Base-by-base conservation (phyloP, 345 rosid species). In the Physaria fendleri region DNA sequence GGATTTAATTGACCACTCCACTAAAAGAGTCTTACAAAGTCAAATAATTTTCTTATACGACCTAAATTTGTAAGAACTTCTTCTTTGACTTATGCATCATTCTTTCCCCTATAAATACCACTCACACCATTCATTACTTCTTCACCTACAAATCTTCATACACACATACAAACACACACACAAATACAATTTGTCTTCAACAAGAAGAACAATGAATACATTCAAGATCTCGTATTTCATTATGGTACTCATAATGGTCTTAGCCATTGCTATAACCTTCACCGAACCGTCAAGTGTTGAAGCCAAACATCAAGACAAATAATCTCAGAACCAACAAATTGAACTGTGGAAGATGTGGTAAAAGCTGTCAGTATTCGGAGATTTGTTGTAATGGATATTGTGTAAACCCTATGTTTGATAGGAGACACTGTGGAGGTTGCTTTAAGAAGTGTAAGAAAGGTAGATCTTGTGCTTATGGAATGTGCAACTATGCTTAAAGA, bases 401-500 rank as follows among this genome's bases (percentile, higher is more conserved):
- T 62, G 87, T 80, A 53, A 85, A 85, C 42, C 74, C 82, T 7
- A 76, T 59, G 82, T 73, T 59, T 27, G 64, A 73, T 71, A 74
- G 8, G 57, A 71, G 74, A 30, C 79, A 85, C 24, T 85, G 88
- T 32, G 88, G 88, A 12, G 80, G 71, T n/a, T 85, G 88, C 76
- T 68, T 57, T 68, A 85, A 73, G 56, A 71, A 60, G 68, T 85
- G 91, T 66, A 48, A 75, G 40, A 82, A 80, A 69, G 82, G 82
- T 17, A 78, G 58, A 30, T 13, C 57, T 5, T 80, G 91, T 34
- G 51, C 56, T 4, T 80, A 65, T 65, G 85, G 88, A 9, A 77
- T 82, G 82, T 82, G 91, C 65, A 77, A 45, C 68, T 85, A 82
- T 49, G 85, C 85, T 21, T 72, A 56, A 24, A 47, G 53, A 40